Percentiles rank a stretch among this genome's conserved stretches.
Conservation (phyloP, 306 rosid genomes). For the Malus fusca region DNA sequence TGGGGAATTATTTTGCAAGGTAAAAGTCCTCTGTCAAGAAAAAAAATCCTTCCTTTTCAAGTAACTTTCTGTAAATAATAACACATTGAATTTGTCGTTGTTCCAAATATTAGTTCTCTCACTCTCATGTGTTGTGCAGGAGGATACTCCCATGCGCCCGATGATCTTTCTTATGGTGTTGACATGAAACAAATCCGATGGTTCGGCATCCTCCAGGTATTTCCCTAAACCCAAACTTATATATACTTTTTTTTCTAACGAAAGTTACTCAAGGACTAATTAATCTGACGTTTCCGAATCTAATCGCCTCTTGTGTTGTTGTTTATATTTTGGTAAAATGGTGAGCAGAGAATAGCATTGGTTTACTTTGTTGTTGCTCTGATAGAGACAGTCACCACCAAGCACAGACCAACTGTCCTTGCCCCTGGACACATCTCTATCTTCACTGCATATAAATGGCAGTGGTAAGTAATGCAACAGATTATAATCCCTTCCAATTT, state of each 20-base stretch:
- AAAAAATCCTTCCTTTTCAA: not conserved
- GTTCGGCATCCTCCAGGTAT: slow-evolving; percentile 92
- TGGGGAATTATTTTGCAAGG: slow-evolving; percentile 93
- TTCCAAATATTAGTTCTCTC: not conserved
- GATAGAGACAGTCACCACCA: slow-evolving; percentile 65
- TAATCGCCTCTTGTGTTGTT: not conserved
- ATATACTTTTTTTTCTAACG: not conserved
- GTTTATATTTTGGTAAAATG: not conserved
- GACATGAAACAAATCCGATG: slow-evolving; percentile 72
- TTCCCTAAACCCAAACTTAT: not conserved
- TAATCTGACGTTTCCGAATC: not conserved
- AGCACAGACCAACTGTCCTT: slow-evolving; percentile 51
- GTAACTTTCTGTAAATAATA: not conserved
- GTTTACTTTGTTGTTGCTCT: slow-evolving; percentile 71
- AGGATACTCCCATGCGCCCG: slow-evolving; percentile 88
- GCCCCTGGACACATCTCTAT: slow-evolving; percentile 42
- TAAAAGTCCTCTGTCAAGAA: slow-evolving; percentile 3
- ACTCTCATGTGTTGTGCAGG: slow-evolving; percentile 24
- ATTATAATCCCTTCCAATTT: not conserved
- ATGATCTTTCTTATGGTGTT: slow-evolving; percentile 61
- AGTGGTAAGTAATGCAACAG: slow-evolving; percentile 45
- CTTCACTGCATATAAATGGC: slow-evolving; percentile 74
- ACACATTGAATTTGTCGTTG: not conserved
- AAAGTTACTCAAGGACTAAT: not conserved
- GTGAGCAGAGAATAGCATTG: slow-evolving; percentile 74